A percentile compares a stretch with the other conserved stretches of the same genome.
Evolutionary conservation across 2,329 filamentous ascomycete genomes (phyloP).

Genomic region (Hawksworthiomyces lignivorus): DNA sequence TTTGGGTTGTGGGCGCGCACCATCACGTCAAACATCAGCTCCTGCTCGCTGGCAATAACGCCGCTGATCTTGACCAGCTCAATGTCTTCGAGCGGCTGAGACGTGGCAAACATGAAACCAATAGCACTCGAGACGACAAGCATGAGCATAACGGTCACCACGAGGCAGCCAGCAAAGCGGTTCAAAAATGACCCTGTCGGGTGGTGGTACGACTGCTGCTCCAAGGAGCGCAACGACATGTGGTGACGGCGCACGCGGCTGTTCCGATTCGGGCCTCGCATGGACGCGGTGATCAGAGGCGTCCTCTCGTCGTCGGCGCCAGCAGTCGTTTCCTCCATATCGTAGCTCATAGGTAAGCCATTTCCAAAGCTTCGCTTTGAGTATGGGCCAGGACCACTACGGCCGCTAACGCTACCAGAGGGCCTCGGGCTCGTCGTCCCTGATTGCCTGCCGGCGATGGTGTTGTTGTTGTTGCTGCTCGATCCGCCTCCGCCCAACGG

Average conservation of each 20-base stretch:
- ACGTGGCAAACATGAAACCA: constrained; percentile 84
- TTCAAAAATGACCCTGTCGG: constrained; percentile 53
- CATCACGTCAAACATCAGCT: constrained; percentile 87
- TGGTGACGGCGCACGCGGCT: constrained; percentile 50
- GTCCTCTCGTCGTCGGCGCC: constrained; percentile 82
- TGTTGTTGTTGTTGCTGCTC: constrained; percentile 19
- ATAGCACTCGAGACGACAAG: constrained; percentile 78
- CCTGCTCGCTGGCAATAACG: constrained; percentile 86
- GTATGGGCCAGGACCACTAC: constrained; percentile 10
- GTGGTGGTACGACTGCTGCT: constrained; percentile 54
- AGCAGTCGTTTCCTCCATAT: constrained; percentile 64
- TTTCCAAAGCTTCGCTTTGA: constrained; percentile 7
- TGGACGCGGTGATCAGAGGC: constrained; percentile 58
- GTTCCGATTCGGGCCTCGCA: constrained; percentile 46
- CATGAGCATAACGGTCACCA: constrained; percentile 74
- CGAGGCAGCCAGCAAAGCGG: constrained; percentile 76
- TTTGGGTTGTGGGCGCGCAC: constrained; percentile 90
- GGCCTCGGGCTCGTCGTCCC: constrained; percentile 64
- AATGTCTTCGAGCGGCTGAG: constrained; percentile 75
- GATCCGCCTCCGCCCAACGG: constrained; percentile 28
- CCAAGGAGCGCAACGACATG: constrained; percentile 59
- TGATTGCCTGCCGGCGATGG: constrained; percentile 44
- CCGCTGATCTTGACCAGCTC: constrained; percentile 75
- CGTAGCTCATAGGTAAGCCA: constrained; percentile 55
- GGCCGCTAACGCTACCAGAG: constrained; percentile 25